These are phyloP conservation scores for Prunus yedoensis DNA, from an alignment of 331 rosid genomes.

Conservation along the genomic window DNA sequence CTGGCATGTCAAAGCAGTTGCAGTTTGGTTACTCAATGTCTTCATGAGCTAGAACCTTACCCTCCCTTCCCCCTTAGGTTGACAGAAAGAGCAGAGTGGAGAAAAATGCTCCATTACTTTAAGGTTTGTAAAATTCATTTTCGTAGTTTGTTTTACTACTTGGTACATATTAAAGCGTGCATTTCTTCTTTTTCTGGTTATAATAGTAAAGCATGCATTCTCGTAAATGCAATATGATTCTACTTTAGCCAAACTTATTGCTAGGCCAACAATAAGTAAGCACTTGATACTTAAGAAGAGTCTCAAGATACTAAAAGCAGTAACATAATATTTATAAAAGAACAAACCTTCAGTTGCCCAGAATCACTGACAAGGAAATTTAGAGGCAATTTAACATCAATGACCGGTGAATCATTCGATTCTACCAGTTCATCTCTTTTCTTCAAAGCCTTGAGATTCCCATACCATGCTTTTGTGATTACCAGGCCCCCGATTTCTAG, in stretches of 20 bases:
- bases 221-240: neutral
- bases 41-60: neutral
- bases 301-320: constrained; percentile 3
- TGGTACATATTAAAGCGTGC: neutral
- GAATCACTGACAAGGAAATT: constrained; percentile 85
- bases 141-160: neutral
- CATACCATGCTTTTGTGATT: constrained; percentile 71
- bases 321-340: neutral
- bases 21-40: neutral
- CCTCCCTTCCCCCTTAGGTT: neutral
- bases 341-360: constrained; percentile 77
- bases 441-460: constrained; percentile 49
- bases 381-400: constrained; percentile 82
- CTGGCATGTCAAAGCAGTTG: neutral
- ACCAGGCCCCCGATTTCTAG: constrained; percentile 73
- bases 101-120: neutral
- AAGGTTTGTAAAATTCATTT: neutral
- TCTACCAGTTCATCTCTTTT: constrained; percentile 47
- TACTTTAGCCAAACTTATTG: neutral
- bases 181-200: no score
- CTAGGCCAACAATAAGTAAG: neutral
- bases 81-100: neutral
- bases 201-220: neutral
- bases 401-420: constrained; percentile 47
- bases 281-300: neutral